Evolutionary conservation across 164 flowering plant species (phyloP), one percentile per base, ranked within the genome.

Genomic region (Tinospora cordifolia): DNA sequence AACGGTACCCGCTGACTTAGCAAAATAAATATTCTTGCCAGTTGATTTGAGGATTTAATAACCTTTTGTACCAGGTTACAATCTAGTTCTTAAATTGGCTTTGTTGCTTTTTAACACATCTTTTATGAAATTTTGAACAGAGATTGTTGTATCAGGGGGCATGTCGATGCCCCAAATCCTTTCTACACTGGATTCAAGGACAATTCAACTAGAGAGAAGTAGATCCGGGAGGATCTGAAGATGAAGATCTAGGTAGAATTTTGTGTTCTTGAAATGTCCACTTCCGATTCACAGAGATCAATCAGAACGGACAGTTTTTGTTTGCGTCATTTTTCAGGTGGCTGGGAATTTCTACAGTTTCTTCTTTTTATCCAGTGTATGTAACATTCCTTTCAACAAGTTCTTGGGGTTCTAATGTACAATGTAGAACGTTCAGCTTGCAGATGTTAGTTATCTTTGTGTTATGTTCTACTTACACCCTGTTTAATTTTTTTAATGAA

Each of bases 101-200:
- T 54, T 27, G 21, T 19, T 54, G 19, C 3, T 54, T 27, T 19
- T 51, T 51, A 6, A 51, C 26, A 75, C 65, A 27, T 39, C 10
- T 44, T 71, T 3, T 71, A 39, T 74, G 21, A 63, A 47, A 24
- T 71, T 17, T 30, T 68, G 54, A 62, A 24, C 87, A 88, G 92
- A 88, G 77, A 88, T 88, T 51, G 90, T 88, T 15, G 87, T 88
- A 6, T 88, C 92, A 2, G 92, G 87, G 7, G 92, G 92, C 17
- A 88, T 88, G 92, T 88, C 92, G 5, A 88, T 88, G 92, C 92
- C 90, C 8, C 92, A 82, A 79, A 83, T 88, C 70, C 78, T 88
- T 66, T 81, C 92, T 19, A 84, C 88, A 3, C 41, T 88, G 65
- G 90, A 86, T 59, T 36, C 82, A n/a, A 71, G 77, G 26, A 64